Evolutionary conservation across 176 grass and related monocot genomes (phyloP).

Genomic region (barley (Hordeum vulgare)): MorexV3_pseudomolecules_assembly NC_058520.1:538367202-538367701

Average conservation of each 20-base stretch:
- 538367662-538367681: slow-evolving; percentile 1
- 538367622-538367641: not conserved
- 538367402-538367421: not conserved
- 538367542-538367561: slow-evolving; percentile 53
- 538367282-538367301: not conserved
- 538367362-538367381: not conserved
- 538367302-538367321: not conserved
- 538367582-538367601: not conserved
- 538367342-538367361: not conserved
- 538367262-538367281: not conserved
- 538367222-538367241: not conserved
- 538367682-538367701: slow-evolving; percentile 20
- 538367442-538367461: not conserved
- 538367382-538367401: not conserved
- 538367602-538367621: not conserved
- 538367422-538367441: not conserved
- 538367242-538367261: not conserved
- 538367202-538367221: too few relatives aligned
- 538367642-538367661: not conserved
- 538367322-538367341: not conserved
- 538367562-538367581: slow-evolving; percentile 9
- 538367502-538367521: slow-evolving; percentile 55
- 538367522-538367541: slow-evolving; percentile 46
- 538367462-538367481: slow-evolving; percentile 27
- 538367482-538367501: slow-evolving; percentile 33